These are phyloP conservation scores for Chrysopogon serrulatus DNA, from an alignment of 176 grass and related monocot genomes.

Conservation along the genomic window DNA sequence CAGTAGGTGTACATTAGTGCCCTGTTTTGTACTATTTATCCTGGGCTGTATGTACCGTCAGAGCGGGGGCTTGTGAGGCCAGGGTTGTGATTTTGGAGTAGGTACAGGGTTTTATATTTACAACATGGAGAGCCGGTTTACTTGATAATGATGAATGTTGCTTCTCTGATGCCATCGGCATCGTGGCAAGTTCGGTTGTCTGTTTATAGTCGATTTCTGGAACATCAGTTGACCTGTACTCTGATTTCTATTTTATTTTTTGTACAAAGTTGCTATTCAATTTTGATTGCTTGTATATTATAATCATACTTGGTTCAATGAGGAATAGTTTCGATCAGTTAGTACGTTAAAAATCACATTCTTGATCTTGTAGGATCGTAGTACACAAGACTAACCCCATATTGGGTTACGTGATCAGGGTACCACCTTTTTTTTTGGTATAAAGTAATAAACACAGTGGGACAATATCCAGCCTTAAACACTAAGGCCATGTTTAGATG, in stretches of 20 bases:
- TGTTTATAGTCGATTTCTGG: conserved; percentile 34
- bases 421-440: too few relatives aligned
- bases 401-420: neutral
- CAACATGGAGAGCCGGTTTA: conserved; percentile 1
- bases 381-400: neutral
- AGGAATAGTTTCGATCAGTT: neutral
- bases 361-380: neutral
- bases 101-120: conserved; percentile 27
- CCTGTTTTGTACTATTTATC: conserved; percentile 33
- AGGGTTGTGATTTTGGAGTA: conserved; percentile 24
- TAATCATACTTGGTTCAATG: neutral
- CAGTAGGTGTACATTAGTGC: conserved; percentile 37
- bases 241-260: neutral
- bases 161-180: neutral
- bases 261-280: conserved; percentile 33
- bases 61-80: neutral
- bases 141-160: conserved; percentile 12
- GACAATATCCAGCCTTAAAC: too few relatives aligned
- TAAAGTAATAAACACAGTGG: too few relatives aligned
- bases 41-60: conserved; percentile 5
- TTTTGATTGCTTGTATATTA: conserved; percentile 16
- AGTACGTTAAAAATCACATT: neutral
- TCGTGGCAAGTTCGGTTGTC: neutral
- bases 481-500: too few relatives aligned
- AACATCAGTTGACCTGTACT: neutral